These are phyloP conservation scores for Fusarium anthophilum DNA, from an alignment of 2,329 filamentous ascomycete genomes.

Conservation along the genomic window DNA sequence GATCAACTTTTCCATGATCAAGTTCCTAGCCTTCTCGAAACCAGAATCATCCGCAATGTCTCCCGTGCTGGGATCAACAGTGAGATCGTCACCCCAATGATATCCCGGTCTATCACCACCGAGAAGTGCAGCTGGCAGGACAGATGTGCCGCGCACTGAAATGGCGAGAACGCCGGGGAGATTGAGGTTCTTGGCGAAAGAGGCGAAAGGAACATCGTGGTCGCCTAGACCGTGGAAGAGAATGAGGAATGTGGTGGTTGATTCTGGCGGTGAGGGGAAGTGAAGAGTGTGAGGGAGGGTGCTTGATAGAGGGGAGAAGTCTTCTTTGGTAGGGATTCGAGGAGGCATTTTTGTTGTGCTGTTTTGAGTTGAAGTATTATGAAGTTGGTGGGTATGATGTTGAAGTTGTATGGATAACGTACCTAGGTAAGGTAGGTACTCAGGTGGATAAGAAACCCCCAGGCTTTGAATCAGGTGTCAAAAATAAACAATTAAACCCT, in stretches of 20 bases:
- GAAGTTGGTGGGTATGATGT: background rate
- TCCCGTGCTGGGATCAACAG: conserved; percentile 60
- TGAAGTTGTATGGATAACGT: background rate
- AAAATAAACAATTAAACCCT: background rate
- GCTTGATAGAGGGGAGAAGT: conserved; percentile 56
- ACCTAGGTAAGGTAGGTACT: background rate
- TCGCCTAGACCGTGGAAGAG: conserved; percentile 89
- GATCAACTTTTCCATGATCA: conserved; percentile 63
- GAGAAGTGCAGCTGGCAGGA: conserved; percentile 74
- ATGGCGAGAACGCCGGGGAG: conserved; percentile 83
- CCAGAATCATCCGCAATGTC: conserved; percentile 70
- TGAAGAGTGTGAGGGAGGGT: conserved; percentile 54
- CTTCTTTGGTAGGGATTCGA: conserved; percentile 59
- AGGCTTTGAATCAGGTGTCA: background rate
- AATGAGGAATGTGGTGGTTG: conserved; percentile 78
- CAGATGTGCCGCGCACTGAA: conserved; percentile 75
- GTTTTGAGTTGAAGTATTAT: background rate
- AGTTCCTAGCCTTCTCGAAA: conserved; percentile 58
- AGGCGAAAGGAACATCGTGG: conserved; percentile 72
- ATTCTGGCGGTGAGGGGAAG: conserved; percentile 64
- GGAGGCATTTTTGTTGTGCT: conserved; percentile 51
- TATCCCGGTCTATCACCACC: conserved; percentile 49
- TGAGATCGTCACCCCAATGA: conserved; percentile 76
- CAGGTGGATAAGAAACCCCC: background rate
- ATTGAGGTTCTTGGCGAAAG: conserved; percentile 73